Evolutionary conservation across 2,329 filamentous ascomycete genomes (phyloP).

Genomic region (Fusarium cyanostomum): DNA sequence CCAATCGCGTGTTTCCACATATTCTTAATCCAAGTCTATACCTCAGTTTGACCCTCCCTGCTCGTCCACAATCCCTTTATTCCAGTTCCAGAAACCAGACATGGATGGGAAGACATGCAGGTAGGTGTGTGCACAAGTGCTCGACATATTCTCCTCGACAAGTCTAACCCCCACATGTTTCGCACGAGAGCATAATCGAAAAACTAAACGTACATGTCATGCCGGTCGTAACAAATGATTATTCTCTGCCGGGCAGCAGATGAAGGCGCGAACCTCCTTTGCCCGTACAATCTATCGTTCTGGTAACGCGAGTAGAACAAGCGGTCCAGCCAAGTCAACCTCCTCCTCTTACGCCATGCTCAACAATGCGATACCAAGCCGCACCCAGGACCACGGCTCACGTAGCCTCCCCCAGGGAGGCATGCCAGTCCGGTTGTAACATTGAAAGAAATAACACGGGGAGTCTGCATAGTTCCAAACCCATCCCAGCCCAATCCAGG

Average conservation of each 20-base stretch:
- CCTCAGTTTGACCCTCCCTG: background rate
- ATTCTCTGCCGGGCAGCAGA: conserved; percentile 45
- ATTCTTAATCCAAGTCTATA: conserved; percentile 7
- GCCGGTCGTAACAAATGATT: conserved; percentile 45
- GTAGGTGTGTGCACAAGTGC: background rate
- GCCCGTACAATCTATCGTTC: conserved; percentile 51
- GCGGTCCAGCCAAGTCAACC: conserved; percentile 27
- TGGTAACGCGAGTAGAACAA: conserved; percentile 41
- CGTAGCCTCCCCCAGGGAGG: conserved; percentile 42
- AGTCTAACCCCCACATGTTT: conserved; percentile 1
- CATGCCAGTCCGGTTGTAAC: conserved; percentile 25
- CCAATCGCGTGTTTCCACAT: background rate
- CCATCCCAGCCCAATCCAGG: conserved; percentile 15
- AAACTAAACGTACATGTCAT: conserved; percentile 39
- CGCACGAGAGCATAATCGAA: conserved; percentile 4
- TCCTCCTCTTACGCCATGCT: conserved; percentile 42
- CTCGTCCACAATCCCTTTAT: background rate
- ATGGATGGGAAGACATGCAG: background rate
- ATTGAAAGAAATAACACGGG: conserved; percentile 17
- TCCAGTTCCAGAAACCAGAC: background rate
- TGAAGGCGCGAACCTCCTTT: conserved; percentile 50
- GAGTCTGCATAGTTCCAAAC: conserved; percentile 17
- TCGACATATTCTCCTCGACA: background rate
- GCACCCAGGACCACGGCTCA: conserved; percentile 24
- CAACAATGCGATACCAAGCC: conserved; percentile 38